Conservation (phyloP, 305 asterid genomes). For the Ilex paraguariensis region DNA sequence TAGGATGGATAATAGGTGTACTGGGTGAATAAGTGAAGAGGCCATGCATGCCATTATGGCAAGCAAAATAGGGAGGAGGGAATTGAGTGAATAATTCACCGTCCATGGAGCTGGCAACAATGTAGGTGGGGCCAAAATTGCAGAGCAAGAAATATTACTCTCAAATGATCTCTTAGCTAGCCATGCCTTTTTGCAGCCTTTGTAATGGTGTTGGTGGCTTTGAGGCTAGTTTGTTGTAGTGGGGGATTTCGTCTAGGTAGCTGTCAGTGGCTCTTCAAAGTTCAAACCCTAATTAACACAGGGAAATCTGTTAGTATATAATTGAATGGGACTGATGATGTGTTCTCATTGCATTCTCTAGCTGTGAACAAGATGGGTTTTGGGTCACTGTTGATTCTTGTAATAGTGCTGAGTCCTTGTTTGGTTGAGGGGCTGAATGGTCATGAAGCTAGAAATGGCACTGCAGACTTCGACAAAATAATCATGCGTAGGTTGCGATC, state of each 20-base stretch:
- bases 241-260: not conserved
- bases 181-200: conserved; percentile 22
- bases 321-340: not conserved
- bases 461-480: conserved; percentile 3
- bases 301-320: conserved; percentile 9
- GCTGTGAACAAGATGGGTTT: conserved; percentile 24
- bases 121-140: too few relatives aligned
- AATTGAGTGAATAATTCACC: too few relatives aligned
- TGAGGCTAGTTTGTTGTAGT: too few relatives aligned
- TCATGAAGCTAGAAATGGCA: conserved; percentile 2
- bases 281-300: not conserved
- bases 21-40: too few relatives aligned
- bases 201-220: not conserved
- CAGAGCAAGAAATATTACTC: too few relatives aligned
- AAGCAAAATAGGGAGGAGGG: too few relatives aligned
- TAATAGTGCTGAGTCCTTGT: conserved; percentile 22
- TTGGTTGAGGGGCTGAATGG: conserved; percentile 22
- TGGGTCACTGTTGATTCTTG: conserved; percentile 16
- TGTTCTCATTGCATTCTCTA: conserved; percentile 10
- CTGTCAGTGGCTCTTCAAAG: conserved; percentile 9
- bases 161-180: too few relatives aligned
- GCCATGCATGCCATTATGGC: too few relatives aligned
- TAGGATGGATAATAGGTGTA: too few relatives aligned
- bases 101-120: too few relatives aligned
- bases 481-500: conserved; percentile 9